Evolutionary conservation across 225 moss, liverwort and hornwort species (phyloP), one percentile per base, ranked within the genome.

Genomic region (Pseudisothecium myosuroides): DNA sequence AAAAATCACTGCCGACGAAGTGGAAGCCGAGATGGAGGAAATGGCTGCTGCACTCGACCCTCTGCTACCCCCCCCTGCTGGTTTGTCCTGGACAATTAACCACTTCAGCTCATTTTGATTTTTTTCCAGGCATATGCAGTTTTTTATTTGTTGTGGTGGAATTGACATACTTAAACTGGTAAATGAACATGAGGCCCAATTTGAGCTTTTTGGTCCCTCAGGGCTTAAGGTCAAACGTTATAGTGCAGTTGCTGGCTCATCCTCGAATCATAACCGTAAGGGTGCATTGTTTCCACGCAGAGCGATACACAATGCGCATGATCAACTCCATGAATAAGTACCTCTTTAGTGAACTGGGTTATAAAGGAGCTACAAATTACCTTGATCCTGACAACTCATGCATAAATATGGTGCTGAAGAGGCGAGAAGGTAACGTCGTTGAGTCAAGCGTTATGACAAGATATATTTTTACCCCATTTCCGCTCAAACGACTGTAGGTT

Each of bases 221-320:
- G 20, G 22, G 76, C 45, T 76, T 76, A 41, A 21, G 52, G 62
- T n/a, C 63, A 63, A 76, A 63, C 29, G n/a, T 86, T 63, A 14
- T 41, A 54, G 61, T 83, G 29, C 21, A 84, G 61, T 60, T 55
- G 26, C 52, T 49, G 39, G 65, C 45, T 71, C n/a, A 43, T 78
- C 54, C 61, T 55, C 39, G 85, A 83, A 71, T 41, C 43, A 63
- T 82, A 43, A 69, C 85, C 39, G 75, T 80, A 64, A 67, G 54
- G 47, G 69, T 89, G 58, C 55, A 65, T 81, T 75, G 79, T 87
- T 82, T 83, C 61, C 34, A 81, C 85, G 91, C 94, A 95, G 95
- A 95, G 92, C 93, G 95, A 50, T 95, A 95, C 43, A 94, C 95
- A 49, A 94, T 94, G 94, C 94, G 95, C 69, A 95, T 95, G 95